Percentiles rank a stretch among this genome's conserved stretches.
Evolutionary conservation across 1,284 basidiomycete genomes (phyloP).

Genomic region (Malassezia equina): DNA sequence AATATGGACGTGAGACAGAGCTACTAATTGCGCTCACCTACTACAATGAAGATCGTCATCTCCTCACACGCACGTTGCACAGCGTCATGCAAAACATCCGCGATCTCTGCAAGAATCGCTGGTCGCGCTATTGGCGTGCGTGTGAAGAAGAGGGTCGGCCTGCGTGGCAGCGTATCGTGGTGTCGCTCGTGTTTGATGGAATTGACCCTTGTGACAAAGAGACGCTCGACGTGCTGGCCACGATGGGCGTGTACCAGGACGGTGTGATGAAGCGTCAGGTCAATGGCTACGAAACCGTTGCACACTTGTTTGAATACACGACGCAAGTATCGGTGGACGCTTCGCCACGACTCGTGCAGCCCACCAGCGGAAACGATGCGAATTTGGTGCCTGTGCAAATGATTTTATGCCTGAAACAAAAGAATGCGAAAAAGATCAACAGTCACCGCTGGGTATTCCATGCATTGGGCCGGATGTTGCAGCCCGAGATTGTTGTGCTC

Average conservation of each 20-base stretch:
- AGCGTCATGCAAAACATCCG: conserved; percentile 96
- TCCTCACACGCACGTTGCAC: conserved; percentile 64
- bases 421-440: conserved; percentile 67
- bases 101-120: conserved; percentile 92
- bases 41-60: conserved; percentile 89
- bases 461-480: conserved; percentile 66
- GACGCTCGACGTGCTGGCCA: conserved; percentile 49
- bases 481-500: conserved; percentile 44
- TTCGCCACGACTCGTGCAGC: conserved; percentile 76
- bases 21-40: conserved; percentile 59
- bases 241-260: conserved; percentile 51
- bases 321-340: conserved; percentile 63
- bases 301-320: conserved; percentile 63
- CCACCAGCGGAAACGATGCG: conserved; percentile 60
- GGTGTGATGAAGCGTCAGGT: conserved; percentile 86
- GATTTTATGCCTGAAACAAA: conserved; percentile 86
- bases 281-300: conserved; percentile 84
- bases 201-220: conserved; percentile 86
- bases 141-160: conserved; percentile 62
- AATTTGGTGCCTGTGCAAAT: conserved; percentile 90
- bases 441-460: conserved; percentile 87
- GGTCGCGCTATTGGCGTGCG: conserved; percentile 67
- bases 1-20: conserved; percentile 83
- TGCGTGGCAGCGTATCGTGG: conserved; percentile 85
- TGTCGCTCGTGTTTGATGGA: conserved; percentile 73